A percentile compares a stretch with the other conserved stretches of the same genome.
phyloP scores from a whole-genome alignment of 75 land plant genomes.

The Picea sitchensis region DNA sequence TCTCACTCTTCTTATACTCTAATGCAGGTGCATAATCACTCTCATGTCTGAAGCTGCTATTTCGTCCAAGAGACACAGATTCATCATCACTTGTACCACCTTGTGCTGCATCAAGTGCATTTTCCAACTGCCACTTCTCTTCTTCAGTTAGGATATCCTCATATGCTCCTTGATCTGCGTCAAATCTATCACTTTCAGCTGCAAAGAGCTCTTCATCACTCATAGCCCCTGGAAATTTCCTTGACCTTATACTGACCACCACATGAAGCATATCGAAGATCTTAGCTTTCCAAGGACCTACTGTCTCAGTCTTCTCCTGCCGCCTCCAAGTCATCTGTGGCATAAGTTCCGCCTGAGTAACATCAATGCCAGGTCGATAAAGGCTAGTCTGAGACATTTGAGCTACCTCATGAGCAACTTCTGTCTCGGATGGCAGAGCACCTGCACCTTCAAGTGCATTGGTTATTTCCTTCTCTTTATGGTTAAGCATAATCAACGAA shows the following conservation, averaged over 20 bases:
- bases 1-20: neutral
- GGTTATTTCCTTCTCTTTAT: slow-evolving; percentile 24
- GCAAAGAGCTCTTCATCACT: slow-evolving; percentile 29
- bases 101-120: slow-evolving; percentile 8
- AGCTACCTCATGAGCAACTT: slow-evolving; percentile 30
- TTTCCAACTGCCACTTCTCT: slow-evolving; percentile 18
- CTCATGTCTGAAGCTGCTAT: neutral
- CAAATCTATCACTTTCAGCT: slow-evolving; percentile 15
- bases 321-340: slow-evolving; percentile 28
- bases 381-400: slow-evolving; percentile 30
- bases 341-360: slow-evolving; percentile 28
- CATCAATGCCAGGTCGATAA: slow-evolving; percentile 29
- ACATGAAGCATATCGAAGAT: slow-evolving; percentile 27
- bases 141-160: slow-evolving; percentile 22
- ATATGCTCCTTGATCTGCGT: slow-evolving; percentile 15
- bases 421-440: slow-evolving; percentile 15
- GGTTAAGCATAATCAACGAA: slow-evolving; percentile 15
- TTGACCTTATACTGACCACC: slow-evolving; percentile 20
- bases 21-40: slow-evolving; percentile 3
- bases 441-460: slow-evolving; percentile 31
- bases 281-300: slow-evolving; percentile 26
- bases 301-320: slow-evolving; percentile 22
- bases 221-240: slow-evolving; percentile 31
- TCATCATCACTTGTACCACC: slow-evolving; percentile 32
- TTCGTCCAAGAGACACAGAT: neutral